These are phyloP conservation scores for Sporisorium scitamineum DNA, from an alignment of 1,284 basidiomycete genomes.

Conservation along the genomic window DNA sequence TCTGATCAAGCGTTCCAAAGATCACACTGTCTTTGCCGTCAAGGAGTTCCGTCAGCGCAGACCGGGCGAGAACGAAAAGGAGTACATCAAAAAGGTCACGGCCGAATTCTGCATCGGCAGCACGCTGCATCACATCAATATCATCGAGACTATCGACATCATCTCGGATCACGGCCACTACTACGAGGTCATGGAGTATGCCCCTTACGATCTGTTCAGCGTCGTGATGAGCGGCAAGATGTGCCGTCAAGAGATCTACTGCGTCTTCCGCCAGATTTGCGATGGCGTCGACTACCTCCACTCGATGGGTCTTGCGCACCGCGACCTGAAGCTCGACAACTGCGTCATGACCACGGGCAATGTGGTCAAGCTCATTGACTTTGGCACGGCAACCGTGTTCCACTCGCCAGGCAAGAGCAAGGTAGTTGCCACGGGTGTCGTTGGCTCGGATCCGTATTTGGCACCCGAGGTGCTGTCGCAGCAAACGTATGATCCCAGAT, in stretches of 20 bases:
- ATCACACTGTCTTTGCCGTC: conserved; percentile 84
- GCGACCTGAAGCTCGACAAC: conserved; percentile 99
- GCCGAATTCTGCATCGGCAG: conserved; percentile 98
- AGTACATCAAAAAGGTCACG: conserved; percentile 99
- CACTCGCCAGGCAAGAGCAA: conserved; percentile 84
- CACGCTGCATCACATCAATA: conserved; percentile 84
- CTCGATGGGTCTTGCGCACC: conserved; percentile 94
- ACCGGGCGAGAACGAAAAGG: conserved; percentile 87
- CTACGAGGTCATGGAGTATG: conserved; percentile 90
- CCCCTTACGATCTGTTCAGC: conserved; percentile 96
- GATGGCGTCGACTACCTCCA: conserved; percentile 98
- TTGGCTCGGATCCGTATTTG: conserved; percentile 97
- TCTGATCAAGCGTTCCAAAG: conserved; percentile 82
- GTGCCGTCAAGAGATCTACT: conserved; percentile 97
- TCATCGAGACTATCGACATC: conserved; percentile 98
- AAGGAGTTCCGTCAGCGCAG: conserved; percentile 96
- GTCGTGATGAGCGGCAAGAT: conserved; percentile 99
- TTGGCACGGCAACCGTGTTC: conserved; percentile 98
- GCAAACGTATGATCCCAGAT: conserved; percentile 90
- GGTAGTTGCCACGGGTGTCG: conserved; percentile 82
- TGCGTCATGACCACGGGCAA: conserved; percentile 96
- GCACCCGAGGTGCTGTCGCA: conserved; percentile 91
- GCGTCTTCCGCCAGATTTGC: conserved; percentile 98
- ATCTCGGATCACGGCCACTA: conserved; percentile 97
- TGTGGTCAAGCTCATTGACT: conserved; percentile 98